Evolutionary conservation across 2,329 filamentous ascomycete genomes (phyloP), one percentile per base, ranked within the genome.

Genomic region (Calycina herbarum): DNA sequence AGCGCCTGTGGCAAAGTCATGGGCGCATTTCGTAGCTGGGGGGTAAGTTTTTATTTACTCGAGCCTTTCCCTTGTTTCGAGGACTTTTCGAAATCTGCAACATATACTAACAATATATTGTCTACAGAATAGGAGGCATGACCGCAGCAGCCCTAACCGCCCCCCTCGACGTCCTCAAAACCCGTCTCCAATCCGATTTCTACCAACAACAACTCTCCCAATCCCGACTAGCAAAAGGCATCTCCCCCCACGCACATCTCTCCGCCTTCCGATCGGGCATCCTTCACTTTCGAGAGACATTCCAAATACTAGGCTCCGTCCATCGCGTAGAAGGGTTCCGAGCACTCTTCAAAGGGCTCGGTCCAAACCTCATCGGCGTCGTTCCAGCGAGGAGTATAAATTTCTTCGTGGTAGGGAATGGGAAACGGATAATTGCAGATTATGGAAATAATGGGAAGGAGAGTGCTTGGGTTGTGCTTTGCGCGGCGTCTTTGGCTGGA

Each of bases 161-260:
- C 8, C 94, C 94, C 27, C 89, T 98, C 66, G 94, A 97, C 76
- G 94, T 97, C 38, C 85, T 98, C 61, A 96, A 96, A 78, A 98
- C 94, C 11, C 88, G 94, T 42, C 83, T 98, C 2, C 94, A 98
- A 77, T 96, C 93, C 74, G 94, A 96, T 76, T 96, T 96, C 77
- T 97, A 97, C 82, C 92, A 97, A 77, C 84, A 88, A 8, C 92
- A 97, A 78, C 84, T 97, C 57, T 84, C 85, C 35, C 86, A 89
- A 17, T 84, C 86, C 8, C 86, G 91, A 60, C 81, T 85, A n/a
- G 85, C 87, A 75, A 75, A 74, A 56, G 74, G 74, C 57, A 76
- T 75, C 59, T 85, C 79, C 70, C 86, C 74, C 74, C 84, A 79
- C 72, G 82, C 77, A 68, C 77, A 86, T 67, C 83, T 92, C 71